A percentile compares a stretch with the other conserved stretches of the same genome.
Evolutionary conservation across 768 basidiomycete genomes (phyloP).

Genomic region (Mycena polygramma): DNA sequence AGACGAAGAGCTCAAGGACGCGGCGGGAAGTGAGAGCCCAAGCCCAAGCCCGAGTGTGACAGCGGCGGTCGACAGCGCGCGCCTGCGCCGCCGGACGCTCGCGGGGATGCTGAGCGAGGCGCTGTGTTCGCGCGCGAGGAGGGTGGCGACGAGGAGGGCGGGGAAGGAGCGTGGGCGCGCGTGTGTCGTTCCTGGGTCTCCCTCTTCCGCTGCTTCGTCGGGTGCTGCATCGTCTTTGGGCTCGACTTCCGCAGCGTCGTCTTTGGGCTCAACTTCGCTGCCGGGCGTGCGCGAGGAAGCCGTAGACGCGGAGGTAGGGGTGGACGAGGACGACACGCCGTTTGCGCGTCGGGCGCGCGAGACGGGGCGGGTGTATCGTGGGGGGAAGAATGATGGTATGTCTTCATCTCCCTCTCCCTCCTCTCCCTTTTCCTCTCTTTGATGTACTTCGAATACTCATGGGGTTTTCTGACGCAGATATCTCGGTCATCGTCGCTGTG

Average conservation of each 20-base stretch:
- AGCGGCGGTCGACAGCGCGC: slow-evolving; percentile 13
- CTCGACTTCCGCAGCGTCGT: background rate
- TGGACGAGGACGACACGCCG: slow-evolving; percentile 72
- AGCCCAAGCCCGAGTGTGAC: no score
- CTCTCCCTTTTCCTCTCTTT: background rate
- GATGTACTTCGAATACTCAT: background rate
- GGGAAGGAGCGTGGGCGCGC: slow-evolving; percentile 39
- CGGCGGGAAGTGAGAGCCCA: background rate
- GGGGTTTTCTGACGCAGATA: slow-evolving; percentile 42
- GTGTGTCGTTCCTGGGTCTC: slow-evolving; percentile 8
- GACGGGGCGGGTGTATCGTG: slow-evolving; percentile 76
- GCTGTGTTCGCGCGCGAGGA: slow-evolving; percentile 80
- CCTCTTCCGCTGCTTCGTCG: slow-evolving; percentile 10
- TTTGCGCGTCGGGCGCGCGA: slow-evolving; percentile 87
- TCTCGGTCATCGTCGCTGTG: slow-evolving; percentile 56
- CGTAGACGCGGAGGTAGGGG: background rate
- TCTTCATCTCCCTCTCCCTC: background rate
- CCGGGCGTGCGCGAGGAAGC: background rate
- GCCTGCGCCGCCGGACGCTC: slow-evolving; percentile 64
- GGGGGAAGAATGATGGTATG: slow-evolving; percentile 89
- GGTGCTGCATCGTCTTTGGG: background rate
- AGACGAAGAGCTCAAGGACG: background rate
- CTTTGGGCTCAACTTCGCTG: no score
- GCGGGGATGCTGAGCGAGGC: slow-evolving; percentile 84
- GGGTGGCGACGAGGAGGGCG: slow-evolving; percentile 69